Evolutionary conservation across 2,329 filamentous ascomycete species (phyloP), one percentile per base, ranked within the genome.

Genomic region (Colletotrichum incanum): DNA sequence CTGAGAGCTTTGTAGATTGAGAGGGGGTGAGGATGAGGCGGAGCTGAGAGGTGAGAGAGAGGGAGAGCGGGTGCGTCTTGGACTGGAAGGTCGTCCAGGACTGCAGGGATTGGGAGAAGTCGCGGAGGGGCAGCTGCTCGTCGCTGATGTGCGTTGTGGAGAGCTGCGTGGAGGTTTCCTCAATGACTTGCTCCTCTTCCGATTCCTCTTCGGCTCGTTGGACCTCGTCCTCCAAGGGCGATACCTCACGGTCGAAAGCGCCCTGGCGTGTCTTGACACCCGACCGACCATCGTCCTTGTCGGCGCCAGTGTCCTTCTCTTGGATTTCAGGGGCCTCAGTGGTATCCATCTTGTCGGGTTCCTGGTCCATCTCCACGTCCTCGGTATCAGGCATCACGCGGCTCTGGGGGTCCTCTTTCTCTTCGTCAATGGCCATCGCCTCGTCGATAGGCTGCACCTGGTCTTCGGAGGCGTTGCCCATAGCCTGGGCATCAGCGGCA

Each of bases 1-100:
- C 96, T 2, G 96, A 95, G 74, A 99, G 93, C 79, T 98, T 99
- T 47, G 96, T 98, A 1, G 96, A 95, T 65, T 97, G 92, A 0
- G 96, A 98, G 0, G 97, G 96, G 0, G 94, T 94, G 49, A 99
- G 92, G 77, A 99, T 98, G 18, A 99, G 91, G 34, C 96, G 94
- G 23, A 99, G 92, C 79, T 98, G 96, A 75, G 98, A 96, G 1
- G 96, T 98, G 18, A 99, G 87, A 1, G 94, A 92, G 68, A 98
- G 90, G 0, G 96, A 97, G 68, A 98, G 92, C 59, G 93, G 89
- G 75, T 96, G 94, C 0, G 96, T 98, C 67, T 92, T 90, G 73
- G 89, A 88, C 82, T 98, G 95, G 83, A 97, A 96, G 70, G 92
- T 88, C 12, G 91, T 89, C 96, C 97, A 99, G 77, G 96, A 90